phyloP scores from a whole-genome alignment of 345 rosid species.

The Melaleuca alternifolia region DNA sequence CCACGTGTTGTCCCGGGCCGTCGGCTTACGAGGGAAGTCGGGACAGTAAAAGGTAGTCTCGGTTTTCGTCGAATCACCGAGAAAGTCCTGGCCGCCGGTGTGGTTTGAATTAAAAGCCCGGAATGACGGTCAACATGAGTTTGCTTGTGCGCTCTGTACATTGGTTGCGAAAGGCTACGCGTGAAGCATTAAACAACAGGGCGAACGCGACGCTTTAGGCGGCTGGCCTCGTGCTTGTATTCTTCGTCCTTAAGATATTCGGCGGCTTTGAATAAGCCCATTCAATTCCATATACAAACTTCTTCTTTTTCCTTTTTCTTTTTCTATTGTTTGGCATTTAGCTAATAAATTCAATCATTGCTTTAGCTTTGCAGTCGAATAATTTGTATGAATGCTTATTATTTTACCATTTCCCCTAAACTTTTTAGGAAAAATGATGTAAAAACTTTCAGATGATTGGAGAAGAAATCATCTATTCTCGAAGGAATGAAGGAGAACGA shows the following conservation, averaged over 20 bases:
- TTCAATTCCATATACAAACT: not conserved
- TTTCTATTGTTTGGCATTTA: not conserved
- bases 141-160: not conserved
- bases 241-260: not conserved
- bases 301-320: too few relatives aligned
- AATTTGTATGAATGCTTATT: not conserved
- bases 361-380: not conserved
- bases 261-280: not conserved
- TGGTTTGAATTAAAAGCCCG: not conserved
- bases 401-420: not conserved
- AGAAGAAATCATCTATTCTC: not conserved
- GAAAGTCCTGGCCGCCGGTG: not conserved
- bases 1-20: fast-evolving
- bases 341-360: not conserved
- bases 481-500: not conserved
- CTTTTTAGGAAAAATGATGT: not conserved
- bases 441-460: not conserved
- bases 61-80: not conserved
- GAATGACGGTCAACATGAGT: not conserved
- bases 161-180: not conserved
- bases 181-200: not conserved
- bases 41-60: not conserved
- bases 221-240: not conserved
- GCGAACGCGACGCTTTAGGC: not conserved
- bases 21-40: not conserved